Evolutionary conservation across 73 alveolate species (phyloP), one percentile per base, ranked within the genome.

Genomic region (Paramecium biaurelia): DNA sequence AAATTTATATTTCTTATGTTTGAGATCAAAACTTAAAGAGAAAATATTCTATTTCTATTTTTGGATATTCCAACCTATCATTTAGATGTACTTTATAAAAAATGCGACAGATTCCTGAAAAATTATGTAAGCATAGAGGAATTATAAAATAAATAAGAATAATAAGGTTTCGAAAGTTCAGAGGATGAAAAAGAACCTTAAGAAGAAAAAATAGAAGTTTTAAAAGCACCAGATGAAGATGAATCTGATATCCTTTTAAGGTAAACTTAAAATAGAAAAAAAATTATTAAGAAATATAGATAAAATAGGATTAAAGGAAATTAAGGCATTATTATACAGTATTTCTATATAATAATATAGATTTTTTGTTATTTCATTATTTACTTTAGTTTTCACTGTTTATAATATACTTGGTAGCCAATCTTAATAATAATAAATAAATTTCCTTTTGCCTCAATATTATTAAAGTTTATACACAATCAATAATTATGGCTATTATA

Each of bases 21-120:
- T 24, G 74, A 23, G 0, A 79, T 79, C 14, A 79, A 79, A 47
- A 63, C 42, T 0, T 3, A 79, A 18, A 79, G 74, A 79, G 90
- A 79, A 47, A 79, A 79, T 47, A 45, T 79, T 9, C 10, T 79
- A 24, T 79, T 79, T 79, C 76, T 79, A 23, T 79, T 79, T 79
- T 34, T 79, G 5, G 90, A 79, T 43, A 79, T 79, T 79, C 90
- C 90, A 14, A 21, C 47, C 47, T 18, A 42, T 21, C 41, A 79
- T 41, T 58, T 79, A 42, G 37, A 45, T 23, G 70, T 21, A 1
- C 56, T 79, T 0, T 20, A n/a, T 24, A 41, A 43, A 12, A 79
- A 79, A 79, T 21, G 34, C 12, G 90, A 79, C 28, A 79, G 56
- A 43, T 79, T 41, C 7, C 42, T 47, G 2, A 79, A 79, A 43